phyloP scores from a whole-genome alignment of 2,329 filamentous ascomycete genomes.

The Emericellopsis cladophorae region DNA sequence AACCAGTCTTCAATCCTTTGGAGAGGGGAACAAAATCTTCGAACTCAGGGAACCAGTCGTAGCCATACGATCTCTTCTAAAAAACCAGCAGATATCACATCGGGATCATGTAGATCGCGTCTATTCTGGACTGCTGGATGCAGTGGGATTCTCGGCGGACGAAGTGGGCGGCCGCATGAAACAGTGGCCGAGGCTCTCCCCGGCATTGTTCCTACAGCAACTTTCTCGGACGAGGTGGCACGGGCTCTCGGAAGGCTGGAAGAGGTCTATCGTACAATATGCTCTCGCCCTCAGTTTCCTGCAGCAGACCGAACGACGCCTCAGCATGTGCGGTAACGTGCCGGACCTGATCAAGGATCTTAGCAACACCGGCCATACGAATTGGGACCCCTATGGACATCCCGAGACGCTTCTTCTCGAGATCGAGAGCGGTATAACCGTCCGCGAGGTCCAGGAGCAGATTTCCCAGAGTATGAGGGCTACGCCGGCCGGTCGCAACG shows the following conservation, averaged over 20 bases:
- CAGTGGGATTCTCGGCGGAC: too few species aligned
- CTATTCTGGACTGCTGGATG: too few species aligned
- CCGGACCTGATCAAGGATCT: conserved; percentile 22
- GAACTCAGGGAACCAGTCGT: too few species aligned
- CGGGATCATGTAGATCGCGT: too few species aligned
- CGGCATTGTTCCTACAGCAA: too few species aligned
- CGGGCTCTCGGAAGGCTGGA: background rate
- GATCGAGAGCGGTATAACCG: conserved; percentile 50
- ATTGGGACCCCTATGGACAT: conserved; percentile 40
- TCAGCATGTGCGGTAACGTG: background rate
- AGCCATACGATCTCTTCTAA: too few species aligned
- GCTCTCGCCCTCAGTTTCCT: background rate
- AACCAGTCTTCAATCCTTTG: too few species aligned
- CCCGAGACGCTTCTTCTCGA: conserved; percentile 57
- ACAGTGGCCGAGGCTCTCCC: background rate
- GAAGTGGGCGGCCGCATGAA: too few species aligned
- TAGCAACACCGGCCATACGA: conserved; percentile 33
- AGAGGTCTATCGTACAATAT: background rate
- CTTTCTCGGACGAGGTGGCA: too few species aligned
- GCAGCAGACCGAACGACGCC: background rate
- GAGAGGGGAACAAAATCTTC: too few species aligned
- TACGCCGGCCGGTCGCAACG: conserved; percentile 37
- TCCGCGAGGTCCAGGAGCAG: conserved; percentile 47
- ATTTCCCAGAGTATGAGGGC: conserved; percentile 48
- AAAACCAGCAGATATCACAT: too few species aligned